A percentile compares a stretch with the other conserved stretches of the same genome.
Evolutionary conservation across 805 yeast species (phyloP).

Genomic region (Candida hungchunana): DNA sequence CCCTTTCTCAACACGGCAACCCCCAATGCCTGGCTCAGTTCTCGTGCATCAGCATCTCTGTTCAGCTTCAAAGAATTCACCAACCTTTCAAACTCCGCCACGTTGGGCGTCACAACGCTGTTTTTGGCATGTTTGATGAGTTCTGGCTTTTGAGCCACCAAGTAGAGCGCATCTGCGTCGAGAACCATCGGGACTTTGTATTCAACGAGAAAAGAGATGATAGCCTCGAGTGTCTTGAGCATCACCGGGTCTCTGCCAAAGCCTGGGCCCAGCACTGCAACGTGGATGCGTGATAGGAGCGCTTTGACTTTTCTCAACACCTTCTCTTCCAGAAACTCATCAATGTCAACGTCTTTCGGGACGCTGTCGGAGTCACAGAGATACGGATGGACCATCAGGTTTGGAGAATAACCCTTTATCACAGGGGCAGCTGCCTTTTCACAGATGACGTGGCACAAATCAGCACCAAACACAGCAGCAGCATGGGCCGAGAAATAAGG

Average conservation of each 20-base stretch:
- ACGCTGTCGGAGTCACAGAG: constrained; percentile 42
- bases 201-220: constrained; percentile 50
- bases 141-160: constrained; percentile 55
- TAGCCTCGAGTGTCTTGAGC: constrained; percentile 53
- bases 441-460: constrained; percentile 86
- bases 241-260: constrained; percentile 77
- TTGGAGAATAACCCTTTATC: constrained; percentile 86
- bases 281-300: constrained; percentile 66
- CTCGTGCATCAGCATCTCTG: constrained; percentile 10
- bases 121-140: constrained; percentile 49
- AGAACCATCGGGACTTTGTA: constrained; percentile 67
- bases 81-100: constrained; percentile 74
- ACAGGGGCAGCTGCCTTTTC: constrained; percentile 72
- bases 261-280: constrained; percentile 90
- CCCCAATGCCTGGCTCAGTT: constrained; percentile 46
- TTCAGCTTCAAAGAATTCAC: constrained; percentile 38
- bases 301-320: constrained; percentile 53
- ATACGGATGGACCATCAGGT: constrained; percentile 95
- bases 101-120: constrained; percentile 85
- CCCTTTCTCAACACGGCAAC: constrained; percentile 77
- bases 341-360: constrained; percentile 12
- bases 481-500: constrained; percentile 89
- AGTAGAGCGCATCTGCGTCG: constrained; percentile 85
- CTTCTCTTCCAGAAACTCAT: constrained; percentile 34
- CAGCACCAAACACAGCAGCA: constrained; percentile 81